A percentile compares a stretch with the other conserved stretches of the same genome.
Conservation (phyloP, 352 stramenopile species). For the Phytopythium vexans region DNA sequence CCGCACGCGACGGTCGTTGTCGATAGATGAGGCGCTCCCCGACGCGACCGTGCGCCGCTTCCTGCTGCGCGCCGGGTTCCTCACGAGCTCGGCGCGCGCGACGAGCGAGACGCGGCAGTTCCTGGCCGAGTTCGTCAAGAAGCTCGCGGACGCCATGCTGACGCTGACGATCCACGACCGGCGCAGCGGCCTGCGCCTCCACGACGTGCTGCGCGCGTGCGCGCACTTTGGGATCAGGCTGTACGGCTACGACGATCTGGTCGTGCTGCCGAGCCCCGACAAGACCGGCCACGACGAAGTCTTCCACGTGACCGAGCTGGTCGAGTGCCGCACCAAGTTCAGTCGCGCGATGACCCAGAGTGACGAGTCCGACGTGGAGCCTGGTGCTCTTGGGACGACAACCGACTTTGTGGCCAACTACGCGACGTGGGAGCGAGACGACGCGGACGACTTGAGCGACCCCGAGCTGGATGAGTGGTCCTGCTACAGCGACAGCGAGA, state of each 20-base stretch:
- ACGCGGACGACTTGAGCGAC: conserved; percentile 43
- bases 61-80: conserved; percentile 66
- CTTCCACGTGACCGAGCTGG: conserved; percentile 72
- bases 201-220: conserved; percentile 68
- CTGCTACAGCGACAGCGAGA: conserved; percentile 60
- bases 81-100: conserved; percentile 34
- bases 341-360: conserved; percentile 22
- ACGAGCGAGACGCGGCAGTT: conserved; percentile 38
- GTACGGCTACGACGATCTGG: conserved; percentile 83
- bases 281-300: conserved; percentile 11
- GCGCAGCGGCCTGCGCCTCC: conserved; percentile 40
- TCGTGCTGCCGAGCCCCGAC: conserved; percentile 26
- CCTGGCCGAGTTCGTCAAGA: conserved; percentile 48
- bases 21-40: conserved; percentile 30
- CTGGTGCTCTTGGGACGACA: conserved; percentile 36
- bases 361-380: conserved; percentile 64
- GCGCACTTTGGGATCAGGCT: conserved; percentile 61
- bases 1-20: conserved; percentile 2
- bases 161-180: conserved; percentile 44
- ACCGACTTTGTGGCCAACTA: conserved; percentile 72
- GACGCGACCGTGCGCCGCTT: conserved; percentile 63
- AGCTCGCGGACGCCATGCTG: conserved; percentile 49
- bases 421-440: conserved; percentile 27
- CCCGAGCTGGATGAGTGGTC: conserved; percentile 50
- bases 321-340: conserved; percentile 43